Evolutionary conservation across 164 flowering plant genomes (phyloP), one percentile per base, ranked within the genome.

Genomic region (Saururus chinensis): DNA sequence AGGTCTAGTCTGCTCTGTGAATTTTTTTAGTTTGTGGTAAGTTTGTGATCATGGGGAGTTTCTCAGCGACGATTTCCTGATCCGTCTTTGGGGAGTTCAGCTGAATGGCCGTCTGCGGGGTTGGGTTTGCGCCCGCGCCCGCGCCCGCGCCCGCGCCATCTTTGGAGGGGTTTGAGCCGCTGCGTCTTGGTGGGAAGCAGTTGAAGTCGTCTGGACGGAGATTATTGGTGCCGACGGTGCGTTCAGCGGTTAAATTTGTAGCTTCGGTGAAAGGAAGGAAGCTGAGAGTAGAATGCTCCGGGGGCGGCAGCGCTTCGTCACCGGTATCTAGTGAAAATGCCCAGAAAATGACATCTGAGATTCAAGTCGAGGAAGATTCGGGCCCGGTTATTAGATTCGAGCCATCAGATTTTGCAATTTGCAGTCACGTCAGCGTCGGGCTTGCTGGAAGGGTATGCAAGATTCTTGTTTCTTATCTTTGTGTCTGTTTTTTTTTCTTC

Each of bases 391-490:
- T 64, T 20, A 82, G 81, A 75, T 93, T 93, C 80, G 77, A 76
- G 60, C 81, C 80, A 79, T 80, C 89, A 14, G 99, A 93, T 74
- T 90, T 93, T 66, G 74, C 70, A 61, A 60, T 93, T 26, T 80
- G 77, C 59, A 81, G 90, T 73, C 67, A 72, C 58, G 86, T 90
- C 42, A 88, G 96, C 57, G 55, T 78, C 53, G 99, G 97, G 56
- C 92, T 88, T 57, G 84, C 88, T 40, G 92, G 96, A 14, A 73
- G 91, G 86, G 99, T 93, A 83, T 41, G 79, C 53, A 4, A 13
- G 12, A 22, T 22, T 25, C 26, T 54, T 66, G 19, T 17, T 41
- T 17, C 45, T 42, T 19, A 53, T 59, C 13, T 22, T 57, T n/a
- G 25, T 19, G 21, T 45, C 7, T 19, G 30, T 45, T 7, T 51